Evolutionary conservation across 169 alveolate genomes (phyloP), one percentile per base, ranked within the genome.

Genomic region (Cystoisospora suis): DNA sequence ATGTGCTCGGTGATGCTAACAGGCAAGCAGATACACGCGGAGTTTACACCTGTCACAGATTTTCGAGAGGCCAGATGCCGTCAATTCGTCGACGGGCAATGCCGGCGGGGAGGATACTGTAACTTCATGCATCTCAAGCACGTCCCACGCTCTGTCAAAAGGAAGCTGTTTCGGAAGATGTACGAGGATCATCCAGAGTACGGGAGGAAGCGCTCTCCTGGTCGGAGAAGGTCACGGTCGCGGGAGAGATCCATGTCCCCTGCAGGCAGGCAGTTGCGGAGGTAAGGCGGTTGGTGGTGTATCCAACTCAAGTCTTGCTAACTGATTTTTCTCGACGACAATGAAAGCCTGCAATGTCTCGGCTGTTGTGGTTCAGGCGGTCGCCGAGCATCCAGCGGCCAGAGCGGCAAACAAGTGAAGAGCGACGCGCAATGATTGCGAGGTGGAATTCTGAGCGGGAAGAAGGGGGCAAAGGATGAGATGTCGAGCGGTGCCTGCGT

Each of bases 31-130:
- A 97, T 99, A n/a, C 96, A 97, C 75, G 97, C 97, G 38, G 99
- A 99, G 91, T 99, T 96, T 93, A 97, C 99, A 23, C 99, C 99
- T 9, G 99, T 99, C 7, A 97, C 99, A n/a, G 99, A 99, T 93
- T 99, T 99, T 94, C 96, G 98, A 72, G 99, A 99, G 87, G 99
- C 99, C 47, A 96, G 96, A 23, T 94, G 99, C 90, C 96, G 99
- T 53, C 99, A 99, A 93, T 98, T 97, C 93, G 99, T 97, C 46
- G 99, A 99, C 85, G 99, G 99, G 4, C 97, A 96, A 59, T 99
- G 99, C 95, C 97, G 98, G 53, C 96, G 99, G 42, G 94, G 94
- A 32, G 93, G 95, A 44, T 99, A 98, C 94, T 99, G 99, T 91
- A 98, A 99, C 93, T 99, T 98, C 95, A 98, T 99, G 98, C 99